A percentile compares a stretch with the other conserved stretches of the same genome.
phyloP scores from a whole-genome alignment of 495 filamentous ascomycete species.

The Clavariopsis aquatica region DNA sequence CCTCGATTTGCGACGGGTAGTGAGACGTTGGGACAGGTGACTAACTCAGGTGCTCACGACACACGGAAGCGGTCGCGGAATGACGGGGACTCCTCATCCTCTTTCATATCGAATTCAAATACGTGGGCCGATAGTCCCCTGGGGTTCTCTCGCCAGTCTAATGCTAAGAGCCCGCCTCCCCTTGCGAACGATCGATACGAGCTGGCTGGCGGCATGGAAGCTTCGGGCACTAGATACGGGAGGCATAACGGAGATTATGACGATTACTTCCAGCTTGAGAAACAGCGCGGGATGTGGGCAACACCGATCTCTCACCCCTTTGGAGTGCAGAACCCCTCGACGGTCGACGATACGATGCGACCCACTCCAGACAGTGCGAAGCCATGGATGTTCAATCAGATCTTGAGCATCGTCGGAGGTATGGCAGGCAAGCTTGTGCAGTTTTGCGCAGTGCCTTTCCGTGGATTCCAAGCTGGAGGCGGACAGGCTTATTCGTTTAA shows the following conservation, averaged over 20 bases:
- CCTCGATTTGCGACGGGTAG: conserved; percentile 14
- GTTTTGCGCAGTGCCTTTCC: conserved; percentile 75
- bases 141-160: conserved; percentile 27
- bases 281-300: conserved; percentile 47
- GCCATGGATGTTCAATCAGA: conserved; percentile 34
- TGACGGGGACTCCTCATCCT: background rate
- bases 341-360: background rate
- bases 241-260: conserved; percentile 55
- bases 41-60: conserved; percentile 19
- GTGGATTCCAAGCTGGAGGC: conserved; percentile 82
- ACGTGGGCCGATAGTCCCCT: conserved; percentile 23
- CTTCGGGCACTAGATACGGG: conserved; percentile 50
- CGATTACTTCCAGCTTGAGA: conserved; percentile 45
- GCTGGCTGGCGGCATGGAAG: conserved; percentile 66
- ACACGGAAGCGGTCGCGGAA: conserved; percentile 31
- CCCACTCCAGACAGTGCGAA: conserved; percentile 27
- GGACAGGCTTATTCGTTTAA: conserved; percentile 64
- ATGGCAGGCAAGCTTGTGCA: conserved; percentile 73
- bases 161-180: conserved; percentile 47
- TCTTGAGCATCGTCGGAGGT: conserved; percentile 57
- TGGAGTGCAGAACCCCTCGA: background rate
- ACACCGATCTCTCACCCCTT: conserved; percentile 11
- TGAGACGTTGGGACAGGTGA: conserved; percentile 27
- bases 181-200: conserved; percentile 58
- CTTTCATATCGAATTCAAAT: conserved; percentile 4